Evolutionary conservation across 371 early-diverging fungal species (phyloP).

Genomic region (Rhizopus microsporus): DNA sequence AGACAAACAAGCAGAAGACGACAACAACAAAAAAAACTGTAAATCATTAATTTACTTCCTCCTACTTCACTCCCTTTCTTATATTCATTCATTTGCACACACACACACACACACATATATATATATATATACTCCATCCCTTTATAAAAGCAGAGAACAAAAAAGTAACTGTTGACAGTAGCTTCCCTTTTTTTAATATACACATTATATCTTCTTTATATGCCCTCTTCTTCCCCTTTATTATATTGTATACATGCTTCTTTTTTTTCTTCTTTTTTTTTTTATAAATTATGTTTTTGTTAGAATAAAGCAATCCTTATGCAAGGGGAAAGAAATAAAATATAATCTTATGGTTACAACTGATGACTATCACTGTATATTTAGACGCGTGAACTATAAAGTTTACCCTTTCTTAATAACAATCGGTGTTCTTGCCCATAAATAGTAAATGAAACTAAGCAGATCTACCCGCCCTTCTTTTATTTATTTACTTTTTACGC

Average conservation of each 20-base stretch:
- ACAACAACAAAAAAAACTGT: slow-evolving; percentile 24
- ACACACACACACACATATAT: too few relatives aligned
- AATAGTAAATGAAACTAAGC: too few relatives aligned
- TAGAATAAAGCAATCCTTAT: slow-evolving; percentile 1
- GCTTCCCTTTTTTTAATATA: slow-evolving; percentile 4
- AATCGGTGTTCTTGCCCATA: too few relatives aligned
- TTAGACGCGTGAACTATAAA: too few relatives aligned
- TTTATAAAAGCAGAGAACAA: slow-evolving; percentile 1
- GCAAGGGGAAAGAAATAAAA: too few relatives aligned
- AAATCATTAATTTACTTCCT: neutral
- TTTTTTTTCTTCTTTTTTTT: too few relatives aligned
- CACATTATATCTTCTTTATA: slow-evolving; percentile 5
- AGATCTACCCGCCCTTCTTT: neutral
- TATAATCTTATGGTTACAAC: too few relatives aligned
- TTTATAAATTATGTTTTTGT: neutral
- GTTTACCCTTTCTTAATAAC: too few relatives aligned
- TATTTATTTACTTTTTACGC: slow-evolving; percentile 1
- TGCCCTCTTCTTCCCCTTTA: neutral
- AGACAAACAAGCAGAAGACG: slow-evolving; percentile 39
- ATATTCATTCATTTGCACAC: neutral
- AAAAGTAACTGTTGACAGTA: slow-evolving; percentile 14
- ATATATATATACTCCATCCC: neutral
- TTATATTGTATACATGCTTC: too few relatives aligned
- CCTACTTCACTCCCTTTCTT: neutral
- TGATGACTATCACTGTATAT: neutral